These are phyloP conservation scores for Biscutella auriculata DNA, from an alignment of 441 rosid species.

Conservation along the genomic window DNA sequence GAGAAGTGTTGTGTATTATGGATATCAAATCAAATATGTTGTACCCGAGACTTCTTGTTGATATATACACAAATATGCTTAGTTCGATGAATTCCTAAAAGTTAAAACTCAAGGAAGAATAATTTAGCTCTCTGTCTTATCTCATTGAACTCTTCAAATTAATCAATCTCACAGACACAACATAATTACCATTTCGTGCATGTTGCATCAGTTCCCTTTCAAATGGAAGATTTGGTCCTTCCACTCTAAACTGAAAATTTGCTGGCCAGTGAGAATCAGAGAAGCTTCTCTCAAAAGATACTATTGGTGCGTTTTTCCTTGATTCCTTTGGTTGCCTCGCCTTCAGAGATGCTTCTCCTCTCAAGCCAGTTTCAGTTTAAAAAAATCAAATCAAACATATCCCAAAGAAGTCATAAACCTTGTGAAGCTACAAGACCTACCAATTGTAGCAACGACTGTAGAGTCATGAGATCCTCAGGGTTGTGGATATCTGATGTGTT, in stretches of 20 bases:
- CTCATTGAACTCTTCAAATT: not conserved
- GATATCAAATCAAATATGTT: slow-evolving; percentile 2
- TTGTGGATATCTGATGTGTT: slow-evolving; percentile 50
- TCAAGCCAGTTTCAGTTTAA: slow-evolving; percentile 37
- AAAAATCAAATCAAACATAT: slow-evolving; percentile 2
- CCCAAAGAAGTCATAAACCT: not conserved
- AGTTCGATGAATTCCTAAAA: slow-evolving; percentile 56
- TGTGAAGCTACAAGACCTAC: slow-evolving; percentile 21
- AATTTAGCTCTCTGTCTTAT: not conserved
- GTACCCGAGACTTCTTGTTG: slow-evolving; percentile 79
- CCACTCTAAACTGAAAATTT: slow-evolving; percentile 27
- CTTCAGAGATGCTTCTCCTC: slow-evolving; percentile 87
- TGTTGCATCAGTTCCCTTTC: slow-evolving; percentile 68
- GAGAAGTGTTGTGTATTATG: not conserved
- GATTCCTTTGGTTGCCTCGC: slow-evolving; percentile 76
- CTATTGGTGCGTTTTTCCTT: slow-evolving; percentile 68
- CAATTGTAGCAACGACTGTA: slow-evolving; percentile 95
- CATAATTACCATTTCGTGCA: slow-evolving; percentile 53
- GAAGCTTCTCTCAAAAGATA: slow-evolving; percentile 61
- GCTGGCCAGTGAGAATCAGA: slow-evolving; percentile 38
- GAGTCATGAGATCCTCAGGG: slow-evolving; percentile 79
- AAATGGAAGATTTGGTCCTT: slow-evolving; percentile 42
- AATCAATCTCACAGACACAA: not conserved
- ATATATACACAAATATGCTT: slow-evolving; percentile 51
- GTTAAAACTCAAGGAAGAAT: slow-evolving; percentile 8